Evolutionary conservation across 345 rosid genomes (phyloP).

Genomic region (Xanthoceras sorbifolium): DNA sequence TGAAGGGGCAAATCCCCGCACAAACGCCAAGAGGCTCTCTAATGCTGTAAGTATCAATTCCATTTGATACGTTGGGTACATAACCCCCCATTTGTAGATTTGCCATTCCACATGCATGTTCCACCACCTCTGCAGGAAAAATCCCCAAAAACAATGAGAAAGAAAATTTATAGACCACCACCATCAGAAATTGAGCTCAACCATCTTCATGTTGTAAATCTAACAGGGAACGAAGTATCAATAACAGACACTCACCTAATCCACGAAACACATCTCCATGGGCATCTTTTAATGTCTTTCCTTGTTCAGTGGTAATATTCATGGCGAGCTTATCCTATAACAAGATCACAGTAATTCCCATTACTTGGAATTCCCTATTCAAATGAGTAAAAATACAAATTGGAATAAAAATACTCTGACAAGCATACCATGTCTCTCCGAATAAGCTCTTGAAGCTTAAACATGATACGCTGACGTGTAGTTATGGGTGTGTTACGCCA

Average conservation of each 20-base stretch:
- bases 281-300: conserved; percentile 96
- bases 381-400: conserved; percentile 5
- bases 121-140: conserved; percentile 80
- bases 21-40: conserved; percentile 98
- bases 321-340: conserved; percentile 85
- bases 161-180: neutral
- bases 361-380: conserved; percentile 5
- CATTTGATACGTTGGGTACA: conserved; percentile 81
- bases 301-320: conserved; percentile 90
- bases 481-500: conserved; percentile 94
- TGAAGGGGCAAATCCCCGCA: conserved; percentile 98
- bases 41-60: conserved; percentile 89
- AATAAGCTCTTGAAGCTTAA: conserved; percentile 92
- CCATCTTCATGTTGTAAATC: conserved; percentile 1
- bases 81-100: conserved; percentile 96
- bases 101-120: conserved; percentile 98
- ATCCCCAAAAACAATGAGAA: neutral
- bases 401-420: neutral
- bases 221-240: conserved; percentile 2
- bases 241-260: conserved; percentile 52
- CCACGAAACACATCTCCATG: conserved; percentile 99
- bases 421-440: conserved; percentile 73
- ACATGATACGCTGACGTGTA: conserved; percentile 84
- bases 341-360: neutral
- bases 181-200: neutral